Evolutionary conservation across 2,329 filamentous ascomycete genomes (phyloP).

Genomic region (Fusarium annulatum): DNA sequence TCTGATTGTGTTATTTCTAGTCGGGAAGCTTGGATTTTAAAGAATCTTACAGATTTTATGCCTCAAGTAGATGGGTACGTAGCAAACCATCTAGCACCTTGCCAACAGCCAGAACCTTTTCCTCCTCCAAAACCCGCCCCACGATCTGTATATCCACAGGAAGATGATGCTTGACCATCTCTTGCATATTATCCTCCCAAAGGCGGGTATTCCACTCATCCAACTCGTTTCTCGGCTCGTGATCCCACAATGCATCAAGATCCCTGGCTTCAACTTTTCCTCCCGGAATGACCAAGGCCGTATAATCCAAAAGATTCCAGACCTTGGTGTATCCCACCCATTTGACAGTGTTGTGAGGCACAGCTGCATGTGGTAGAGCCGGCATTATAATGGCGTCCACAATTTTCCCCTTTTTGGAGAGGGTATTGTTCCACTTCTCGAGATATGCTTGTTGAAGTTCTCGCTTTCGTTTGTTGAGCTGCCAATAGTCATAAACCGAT

Average conservation of each 20-base stretch:
- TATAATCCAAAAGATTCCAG: slow-evolving; percentile 47
- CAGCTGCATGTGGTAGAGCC: slow-evolving; percentile 68
- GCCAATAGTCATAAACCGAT: slow-evolving; percentile 75
- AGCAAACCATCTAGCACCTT: slow-evolving; percentile 19
- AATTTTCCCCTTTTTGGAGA: slow-evolving; percentile 54
- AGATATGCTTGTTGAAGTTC: slow-evolving; percentile 57
- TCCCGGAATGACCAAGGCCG: slow-evolving; percentile 42
- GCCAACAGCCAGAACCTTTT: slow-evolving; percentile 25
- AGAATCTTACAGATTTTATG: background rate
- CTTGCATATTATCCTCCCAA: slow-evolving; percentile 11
- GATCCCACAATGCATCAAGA: background rate
- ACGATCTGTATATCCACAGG: slow-evolving; percentile 30
- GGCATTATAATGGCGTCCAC: slow-evolving; percentile 70
- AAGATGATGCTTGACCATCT: background rate
- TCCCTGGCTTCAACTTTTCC: slow-evolving; percentile 17
- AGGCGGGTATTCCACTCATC: slow-evolving; percentile 19
- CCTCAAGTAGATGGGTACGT: background rate
- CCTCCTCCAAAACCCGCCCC: slow-evolving; percentile 23
- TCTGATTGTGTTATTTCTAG: background rate
- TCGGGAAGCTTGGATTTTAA: background rate
- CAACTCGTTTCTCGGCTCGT: slow-evolving; percentile 6
- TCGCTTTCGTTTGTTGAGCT: slow-evolving; percentile 69
- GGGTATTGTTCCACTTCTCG: slow-evolving; percentile 65
- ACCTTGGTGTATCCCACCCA: slow-evolving; percentile 60
- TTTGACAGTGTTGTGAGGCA: slow-evolving; percentile 55